These are phyloP conservation scores for Excoecaria agallocha DNA, from an alignment of 345 rosid species.

Conservation along the genomic window DNA sequence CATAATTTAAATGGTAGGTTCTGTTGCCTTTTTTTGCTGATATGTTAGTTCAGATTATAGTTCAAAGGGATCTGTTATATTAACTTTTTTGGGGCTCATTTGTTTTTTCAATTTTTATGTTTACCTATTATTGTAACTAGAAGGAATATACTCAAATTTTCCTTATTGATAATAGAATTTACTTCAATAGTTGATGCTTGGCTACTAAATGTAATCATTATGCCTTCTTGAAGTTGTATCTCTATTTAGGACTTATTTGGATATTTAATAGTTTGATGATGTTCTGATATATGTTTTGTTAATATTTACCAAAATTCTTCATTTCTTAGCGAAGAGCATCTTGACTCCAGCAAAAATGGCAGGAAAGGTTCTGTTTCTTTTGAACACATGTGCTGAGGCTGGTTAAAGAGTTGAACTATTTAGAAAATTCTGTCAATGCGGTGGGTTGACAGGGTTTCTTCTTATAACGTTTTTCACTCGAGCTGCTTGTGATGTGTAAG, in stretches of 20 bases:
- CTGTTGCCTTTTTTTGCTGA: constrained; percentile 24
- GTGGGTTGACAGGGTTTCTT: neutral
- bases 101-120: neutral
- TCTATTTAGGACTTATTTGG: neutral
- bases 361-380: neutral
- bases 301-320: neutral
- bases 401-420: neutral
- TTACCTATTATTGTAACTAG: constrained; percentile 8
- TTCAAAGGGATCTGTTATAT: constrained; percentile 37
- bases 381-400: neutral
- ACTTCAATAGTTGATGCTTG: constrained; percentile 10
- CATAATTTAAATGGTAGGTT: constrained; percentile 23
- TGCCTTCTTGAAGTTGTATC: neutral
- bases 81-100: constrained; percentile 16
- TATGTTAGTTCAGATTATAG: constrained; percentile 20
- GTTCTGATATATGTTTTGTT: constrained; percentile 12
- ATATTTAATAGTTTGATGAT: constrained; percentile 5
- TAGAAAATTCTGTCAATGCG: neutral
- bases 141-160: constrained; percentile 7
- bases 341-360: neutral
- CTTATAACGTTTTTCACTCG: neutral
- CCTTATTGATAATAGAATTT: constrained; percentile 23
- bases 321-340: constrained; percentile 7
- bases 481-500: neutral
- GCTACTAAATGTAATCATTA: constrained; percentile 8